Percentiles rank a stretch among this genome's conserved stretches.
Evolutionary conservation across 2,329 filamentous ascomycete species (phyloP).

Genomic region (Remersonia thermophila): DNA sequence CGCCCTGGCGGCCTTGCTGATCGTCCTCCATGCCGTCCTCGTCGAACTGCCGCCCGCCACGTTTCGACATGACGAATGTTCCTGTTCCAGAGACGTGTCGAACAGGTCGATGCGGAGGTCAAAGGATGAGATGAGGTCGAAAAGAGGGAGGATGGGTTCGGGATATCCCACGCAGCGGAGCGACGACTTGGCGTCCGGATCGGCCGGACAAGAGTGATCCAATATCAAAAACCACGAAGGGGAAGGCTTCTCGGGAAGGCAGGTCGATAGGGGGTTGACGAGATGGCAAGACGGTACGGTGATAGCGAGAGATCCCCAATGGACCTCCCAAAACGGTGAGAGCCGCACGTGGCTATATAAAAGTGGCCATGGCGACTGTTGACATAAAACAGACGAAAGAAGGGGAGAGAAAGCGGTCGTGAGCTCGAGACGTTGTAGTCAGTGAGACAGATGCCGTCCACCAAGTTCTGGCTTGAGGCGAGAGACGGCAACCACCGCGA

Average conservation of each 20-base stretch:
- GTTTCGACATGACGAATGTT: constrained; percentile 13
- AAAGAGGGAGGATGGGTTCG: too few relatives aligned
- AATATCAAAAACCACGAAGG: too few relatives aligned
- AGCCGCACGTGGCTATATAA: constrained; percentile 2
- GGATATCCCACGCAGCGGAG: too few relatives aligned
- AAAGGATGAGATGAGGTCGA: too few relatives aligned
- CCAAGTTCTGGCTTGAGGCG: too few relatives aligned
- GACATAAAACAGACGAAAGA: background rate
- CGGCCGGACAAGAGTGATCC: too few relatives aligned
- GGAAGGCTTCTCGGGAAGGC: background rate
- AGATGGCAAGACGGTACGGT: background rate
- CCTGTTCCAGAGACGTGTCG: background rate
- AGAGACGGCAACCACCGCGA: too few relatives aligned
- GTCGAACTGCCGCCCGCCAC: constrained; percentile 11
- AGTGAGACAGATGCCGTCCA: too few relatives aligned
- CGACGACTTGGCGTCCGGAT: too few relatives aligned
- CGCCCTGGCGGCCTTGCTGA: constrained; percentile 1
- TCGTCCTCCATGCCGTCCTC: constrained; percentile 12
- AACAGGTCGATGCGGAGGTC: constrained; percentile 1
- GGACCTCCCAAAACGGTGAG: constrained; percentile 1
- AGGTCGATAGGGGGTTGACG: background rate
- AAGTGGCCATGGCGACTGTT: background rate
- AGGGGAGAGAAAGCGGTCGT: too few relatives aligned
- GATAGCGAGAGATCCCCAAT: background rate
- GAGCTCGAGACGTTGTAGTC: too few relatives aligned